Evolutionary conservation across 73 alveolate species (phyloP), one percentile per base, ranked within the genome.

Genomic region (Uronychia setigera): DNA sequence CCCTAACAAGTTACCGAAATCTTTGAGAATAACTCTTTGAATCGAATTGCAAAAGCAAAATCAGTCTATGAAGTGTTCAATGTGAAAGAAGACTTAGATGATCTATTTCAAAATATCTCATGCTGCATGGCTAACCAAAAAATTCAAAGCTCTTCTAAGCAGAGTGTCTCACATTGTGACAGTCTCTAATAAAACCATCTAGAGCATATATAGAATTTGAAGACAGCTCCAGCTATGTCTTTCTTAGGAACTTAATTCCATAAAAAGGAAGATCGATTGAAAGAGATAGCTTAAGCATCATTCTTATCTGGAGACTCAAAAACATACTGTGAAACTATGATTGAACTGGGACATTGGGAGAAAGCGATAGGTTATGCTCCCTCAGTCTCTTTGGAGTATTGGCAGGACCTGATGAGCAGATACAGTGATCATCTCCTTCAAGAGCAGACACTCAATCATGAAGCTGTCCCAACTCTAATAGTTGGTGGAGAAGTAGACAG

Each of bases 341-440:
- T 95, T 32, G 58, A 80, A 57, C 85, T 92, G 14, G 88, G 87
- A 29, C 84, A 93, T 29, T 94, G 91, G 92, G 93, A 95, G 79
- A 83, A 86, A 35, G 99, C 99, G 0, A 57, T 95, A 35, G 97
- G 95, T 74, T 91, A 86, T 75, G 98, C 99, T 1, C 99, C 99
- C 0, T 86, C 90, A 60, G 96, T 91, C n/a, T 91, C 96, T 0
- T 85, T 92, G 35, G 91, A 93, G 76, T 95, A 95, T 85, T 95
- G 99, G 99, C 5, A 46, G 19, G 67, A 46, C n/a, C 67, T 46
- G 19, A 46, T 46, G 19, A 19, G 67, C 19, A 5, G 67, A 19
- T 46, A 46, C 67, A 46, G 67, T 46, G 67, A 5, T 46, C 67
- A 46, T 46, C 67, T 46, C 67, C 67, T 46, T 5, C n/a, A 46